phyloP scores from a whole-genome alignment of 2,329 filamentous ascomycete species.

The Rhynchosporium graminicola region DNA sequence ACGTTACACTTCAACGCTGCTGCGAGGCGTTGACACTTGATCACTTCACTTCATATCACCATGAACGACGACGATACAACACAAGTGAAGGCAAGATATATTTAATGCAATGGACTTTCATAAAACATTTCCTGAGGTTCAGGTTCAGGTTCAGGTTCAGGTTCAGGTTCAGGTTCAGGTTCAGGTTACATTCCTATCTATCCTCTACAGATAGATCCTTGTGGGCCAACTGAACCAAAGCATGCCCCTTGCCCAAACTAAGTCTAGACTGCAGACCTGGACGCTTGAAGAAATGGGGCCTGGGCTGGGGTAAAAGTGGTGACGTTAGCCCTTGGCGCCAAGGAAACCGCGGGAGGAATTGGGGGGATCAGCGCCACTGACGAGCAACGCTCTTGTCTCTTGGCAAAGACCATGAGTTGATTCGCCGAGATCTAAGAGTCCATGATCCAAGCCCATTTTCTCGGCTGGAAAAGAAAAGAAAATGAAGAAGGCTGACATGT shows the following conservation, averaged over 20 bases:
- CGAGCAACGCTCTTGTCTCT: background rate
- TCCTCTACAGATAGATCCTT: too few species aligned
- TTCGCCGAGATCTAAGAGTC: background rate
- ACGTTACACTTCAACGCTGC: too few species aligned
- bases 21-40: too few species aligned
- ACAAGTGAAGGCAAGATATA: too few species aligned
- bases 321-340: slow-evolving; percentile 10
- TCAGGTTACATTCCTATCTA: too few species aligned
- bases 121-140: too few species aligned
- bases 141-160: too few species aligned
- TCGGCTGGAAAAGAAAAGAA: background rate
- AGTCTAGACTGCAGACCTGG: background rate
- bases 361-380: slow-evolving; percentile 8
- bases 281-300: slow-evolving; percentile 3
- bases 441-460: background rate
- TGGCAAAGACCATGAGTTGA: background rate
- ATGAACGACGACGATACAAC: too few species aligned
- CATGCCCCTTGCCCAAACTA: background rate
- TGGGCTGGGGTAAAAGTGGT: slow-evolving; percentile 19
- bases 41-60: too few species aligned
- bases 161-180: too few species aligned
- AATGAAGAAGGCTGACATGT: background rate
- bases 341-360: slow-evolving; percentile 5
- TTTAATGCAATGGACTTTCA: too few species aligned
- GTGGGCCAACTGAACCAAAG: too few species aligned